Conservation (phyloP, 768 basidiomycete genomes). For the Amanita rubescens region DNA sequence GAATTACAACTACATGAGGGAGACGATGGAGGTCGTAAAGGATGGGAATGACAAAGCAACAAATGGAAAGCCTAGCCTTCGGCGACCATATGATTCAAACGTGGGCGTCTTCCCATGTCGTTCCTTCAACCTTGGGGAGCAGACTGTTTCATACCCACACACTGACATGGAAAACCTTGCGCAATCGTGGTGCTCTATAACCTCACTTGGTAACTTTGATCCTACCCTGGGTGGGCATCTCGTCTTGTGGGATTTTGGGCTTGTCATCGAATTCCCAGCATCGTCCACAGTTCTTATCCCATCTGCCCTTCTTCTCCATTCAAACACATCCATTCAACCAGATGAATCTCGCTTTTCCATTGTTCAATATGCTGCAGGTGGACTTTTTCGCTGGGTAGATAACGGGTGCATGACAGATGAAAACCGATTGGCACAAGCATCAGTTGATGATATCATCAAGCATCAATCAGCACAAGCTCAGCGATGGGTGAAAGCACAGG, state of each 20-base stretch:
- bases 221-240: not conserved
- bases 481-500: no score
- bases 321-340: constrained; percentile 1
- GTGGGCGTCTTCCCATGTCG: not conserved
- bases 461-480: no score
- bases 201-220: not conserved
- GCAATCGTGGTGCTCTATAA: not conserved
- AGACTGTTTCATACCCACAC: not conserved
- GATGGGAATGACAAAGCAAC: no score
- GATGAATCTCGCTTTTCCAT: constrained; percentile 1
- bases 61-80: not conserved
- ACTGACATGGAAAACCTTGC: not conserved
- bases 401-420: not conserved
- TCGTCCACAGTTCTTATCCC: not conserved
- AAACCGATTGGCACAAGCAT: no score
- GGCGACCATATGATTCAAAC: not conserved
- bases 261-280: not conserved
- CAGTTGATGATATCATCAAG: no score
- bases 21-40: not conserved
- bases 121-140: constrained; percentile 3
- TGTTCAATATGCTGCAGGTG: constrained; percentile 11
- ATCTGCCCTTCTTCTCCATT: not conserved
- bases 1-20: no score
- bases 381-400: constrained; percentile 4
- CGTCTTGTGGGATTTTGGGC: not conserved